A percentile compares a stretch with the other conserved stretches of the same genome.
Conservation (phyloP, 1,284 basidiomycete species). For the Amylostereum chailletii region DNA sequence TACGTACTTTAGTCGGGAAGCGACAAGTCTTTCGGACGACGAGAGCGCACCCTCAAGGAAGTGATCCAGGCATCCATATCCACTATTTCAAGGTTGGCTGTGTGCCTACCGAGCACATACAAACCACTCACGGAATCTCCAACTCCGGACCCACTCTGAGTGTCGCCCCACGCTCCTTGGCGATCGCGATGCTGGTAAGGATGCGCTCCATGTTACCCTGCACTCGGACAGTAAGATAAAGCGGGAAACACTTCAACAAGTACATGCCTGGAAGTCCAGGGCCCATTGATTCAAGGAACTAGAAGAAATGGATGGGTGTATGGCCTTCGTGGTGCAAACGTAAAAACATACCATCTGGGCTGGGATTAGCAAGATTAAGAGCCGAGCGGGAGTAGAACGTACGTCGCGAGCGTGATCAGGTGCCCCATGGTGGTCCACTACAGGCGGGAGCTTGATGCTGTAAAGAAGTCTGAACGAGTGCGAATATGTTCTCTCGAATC, state of each 20-base stretch:
- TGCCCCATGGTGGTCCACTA: slow-evolving; percentile 53
- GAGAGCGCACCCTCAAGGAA: slow-evolving; percentile 66
- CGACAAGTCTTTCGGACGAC: not conserved
- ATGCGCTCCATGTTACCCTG: slow-evolving; percentile 92
- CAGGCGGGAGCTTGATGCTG: not conserved
- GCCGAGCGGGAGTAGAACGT: slow-evolving; percentile 9
- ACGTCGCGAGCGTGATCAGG: slow-evolving; percentile 61
- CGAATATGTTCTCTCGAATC: too few relatives aligned
- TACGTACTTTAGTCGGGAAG: not conserved
- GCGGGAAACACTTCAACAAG: not conserved
- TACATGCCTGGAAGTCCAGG: slow-evolving; percentile 77
- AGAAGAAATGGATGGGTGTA: not conserved
- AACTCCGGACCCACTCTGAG: slow-evolving; percentile 96
- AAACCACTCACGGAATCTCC: slow-evolving; percentile 79
- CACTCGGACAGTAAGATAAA: not conserved
- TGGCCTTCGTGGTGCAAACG: not conserved
- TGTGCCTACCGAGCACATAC: not conserved
- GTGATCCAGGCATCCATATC: slow-evolving; percentile 93
- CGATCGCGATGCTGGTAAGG: slow-evolving; percentile 78
- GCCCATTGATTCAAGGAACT: slow-evolving; percentile 97
- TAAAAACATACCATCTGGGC: slow-evolving; percentile 32
- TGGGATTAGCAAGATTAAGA: slow-evolving; percentile 2
- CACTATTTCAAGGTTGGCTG: slow-evolving; percentile 19
- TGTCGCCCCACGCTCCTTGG: slow-evolving; percentile 84
- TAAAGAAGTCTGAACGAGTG: not conserved